Percentiles rank a stretch among this genome's conserved stretches.
Evolutionary conservation across 2,329 filamentous ascomycete genomes (phyloP).

Genomic region (Sporothrix euskadiensis): DNA sequence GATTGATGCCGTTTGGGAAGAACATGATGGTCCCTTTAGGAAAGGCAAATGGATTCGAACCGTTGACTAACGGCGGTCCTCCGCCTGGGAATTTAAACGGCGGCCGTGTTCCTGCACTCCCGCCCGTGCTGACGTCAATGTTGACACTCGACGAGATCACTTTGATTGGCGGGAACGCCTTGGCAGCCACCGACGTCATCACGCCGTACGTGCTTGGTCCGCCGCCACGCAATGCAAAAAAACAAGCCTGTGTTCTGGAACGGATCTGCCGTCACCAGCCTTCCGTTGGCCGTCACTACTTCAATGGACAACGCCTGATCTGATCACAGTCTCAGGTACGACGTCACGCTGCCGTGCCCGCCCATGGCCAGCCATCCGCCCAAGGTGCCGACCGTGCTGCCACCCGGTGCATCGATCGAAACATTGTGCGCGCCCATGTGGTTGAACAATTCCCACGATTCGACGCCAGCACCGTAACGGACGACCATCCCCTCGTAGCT

Average conservation of each 20-base stretch:
- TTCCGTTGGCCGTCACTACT: conserved; percentile 51
- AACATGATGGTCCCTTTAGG: not conserved
- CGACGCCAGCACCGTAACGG: conserved; percentile 40
- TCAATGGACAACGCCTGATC: conserved; percentile 54
- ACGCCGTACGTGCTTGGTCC: conserved; percentile 37
- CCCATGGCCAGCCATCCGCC: conserved; percentile 56
- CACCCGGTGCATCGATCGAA: conserved; percentile 39
- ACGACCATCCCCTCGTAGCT: conserved; percentile 39
- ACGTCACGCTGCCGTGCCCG: conserved; percentile 51
- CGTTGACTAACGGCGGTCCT: not conserved
- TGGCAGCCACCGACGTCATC: conserved; percentile 35
- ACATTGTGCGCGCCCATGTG: conserved; percentile 40
- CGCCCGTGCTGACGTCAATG: conserved; percentile 29
- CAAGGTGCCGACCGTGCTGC: conserved; percentile 43
- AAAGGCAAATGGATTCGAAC: not conserved
- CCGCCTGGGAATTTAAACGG: conserved; percentile 1
- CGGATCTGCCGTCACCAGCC: conserved; percentile 48
- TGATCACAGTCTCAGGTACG: conserved; percentile 51
- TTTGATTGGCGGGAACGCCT: conserved; percentile 35
- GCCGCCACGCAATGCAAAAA: conserved; percentile 57
- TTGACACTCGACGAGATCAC: conserved; percentile 29
- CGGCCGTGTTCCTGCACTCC: not conserved
- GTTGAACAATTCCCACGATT: conserved; percentile 42
- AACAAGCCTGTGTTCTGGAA: conserved; percentile 53
- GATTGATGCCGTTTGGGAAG: not conserved